Evolutionary conservation across 2,329 filamentous ascomycete species (phyloP).

Genomic region (Ilyonectria sp.): DNA sequence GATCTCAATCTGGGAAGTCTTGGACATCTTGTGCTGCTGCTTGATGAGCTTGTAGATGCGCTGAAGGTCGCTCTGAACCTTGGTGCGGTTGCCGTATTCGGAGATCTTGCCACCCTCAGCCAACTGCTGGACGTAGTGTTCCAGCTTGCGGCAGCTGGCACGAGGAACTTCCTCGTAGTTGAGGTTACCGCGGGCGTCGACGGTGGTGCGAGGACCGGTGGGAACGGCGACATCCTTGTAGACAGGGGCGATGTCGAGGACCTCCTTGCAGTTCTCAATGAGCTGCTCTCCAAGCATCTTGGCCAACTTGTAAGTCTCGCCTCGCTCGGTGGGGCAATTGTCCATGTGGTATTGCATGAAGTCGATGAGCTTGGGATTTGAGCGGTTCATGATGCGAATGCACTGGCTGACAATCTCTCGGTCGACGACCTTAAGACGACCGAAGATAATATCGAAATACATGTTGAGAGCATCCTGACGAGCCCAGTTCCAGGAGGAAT

Average conservation of each 20-base stretch:
- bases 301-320: constrained; percentile 97
- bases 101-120: constrained; percentile 98
- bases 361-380: constrained; percentile 93
- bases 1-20: constrained; percentile 96
- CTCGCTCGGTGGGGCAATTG: constrained; percentile 95
- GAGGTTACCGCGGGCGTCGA: constrained; percentile 93
- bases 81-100: constrained; percentile 97
- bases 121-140: constrained; percentile 99
- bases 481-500: constrained; percentile 99
- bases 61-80: constrained; percentile 95
- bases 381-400: constrained; percentile 99
- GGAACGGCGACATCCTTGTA: constrained; percentile 97
- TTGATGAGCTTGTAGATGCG: constrained; percentile 99
- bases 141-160: constrained; percentile 92
- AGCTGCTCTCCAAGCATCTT: constrained; percentile 94
- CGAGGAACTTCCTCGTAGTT: constrained; percentile 91
- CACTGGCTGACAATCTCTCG: constrained; percentile 99
- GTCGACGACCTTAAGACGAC: constrained; percentile 91
- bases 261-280: constrained; percentile 97
- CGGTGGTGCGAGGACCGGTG: constrained; percentile 91
- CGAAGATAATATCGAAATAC: constrained; percentile 99
- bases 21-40: constrained; percentile 97
- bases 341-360: constrained; percentile 99
- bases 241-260: constrained; percentile 84
- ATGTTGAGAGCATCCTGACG: constrained; percentile 97